These are phyloP conservation scores for Ambrosia trifida DNA, from an alignment of 129 eudicot genomes.

Conservation along the genomic window DNA sequence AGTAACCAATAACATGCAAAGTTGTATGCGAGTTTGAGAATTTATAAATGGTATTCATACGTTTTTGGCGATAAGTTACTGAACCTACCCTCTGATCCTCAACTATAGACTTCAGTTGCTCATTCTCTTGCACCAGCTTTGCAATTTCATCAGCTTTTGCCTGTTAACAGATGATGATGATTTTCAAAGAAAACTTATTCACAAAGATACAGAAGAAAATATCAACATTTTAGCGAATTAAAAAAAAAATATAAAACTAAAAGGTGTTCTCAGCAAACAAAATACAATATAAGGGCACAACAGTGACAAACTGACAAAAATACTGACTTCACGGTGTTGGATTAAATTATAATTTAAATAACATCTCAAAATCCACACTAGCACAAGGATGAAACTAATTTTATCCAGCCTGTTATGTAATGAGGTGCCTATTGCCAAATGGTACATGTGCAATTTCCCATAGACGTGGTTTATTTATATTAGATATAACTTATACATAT, in stretches of 20 bases:
- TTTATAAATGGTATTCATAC: not conserved
- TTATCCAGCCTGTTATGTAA: too few species aligned
- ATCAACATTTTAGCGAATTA: constrained; percentile 12
- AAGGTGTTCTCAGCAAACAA: constrained; percentile 13
- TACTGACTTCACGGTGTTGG: not conserved
- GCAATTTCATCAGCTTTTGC: constrained; percentile 97
- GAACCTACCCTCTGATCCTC: constrained; percentile 69
- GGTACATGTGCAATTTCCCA: too few species aligned
- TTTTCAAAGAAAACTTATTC: not conserved
- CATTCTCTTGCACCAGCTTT: constrained; percentile 80
- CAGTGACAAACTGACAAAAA: not conserved
- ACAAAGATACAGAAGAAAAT: constrained; percentile 14
- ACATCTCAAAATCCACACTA: too few species aligned
- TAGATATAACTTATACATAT: too few species aligned
- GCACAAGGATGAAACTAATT: too few species aligned
- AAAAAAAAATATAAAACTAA: not conserved
- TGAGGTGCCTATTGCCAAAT: too few species aligned
- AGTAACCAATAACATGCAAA: constrained; percentile 13
- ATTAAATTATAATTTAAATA: constrained; percentile 2
- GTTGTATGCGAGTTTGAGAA: not conserved
- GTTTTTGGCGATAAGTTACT: constrained; percentile 6
- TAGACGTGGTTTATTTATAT: too few species aligned
- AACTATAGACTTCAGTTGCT: constrained; percentile 70
- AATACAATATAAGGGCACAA: not conserved
- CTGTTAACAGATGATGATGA: constrained; percentile 38